phyloP scores from a whole-genome alignment of 768 basidiomycete genomes.

The Auricularia sp. region DNA sequence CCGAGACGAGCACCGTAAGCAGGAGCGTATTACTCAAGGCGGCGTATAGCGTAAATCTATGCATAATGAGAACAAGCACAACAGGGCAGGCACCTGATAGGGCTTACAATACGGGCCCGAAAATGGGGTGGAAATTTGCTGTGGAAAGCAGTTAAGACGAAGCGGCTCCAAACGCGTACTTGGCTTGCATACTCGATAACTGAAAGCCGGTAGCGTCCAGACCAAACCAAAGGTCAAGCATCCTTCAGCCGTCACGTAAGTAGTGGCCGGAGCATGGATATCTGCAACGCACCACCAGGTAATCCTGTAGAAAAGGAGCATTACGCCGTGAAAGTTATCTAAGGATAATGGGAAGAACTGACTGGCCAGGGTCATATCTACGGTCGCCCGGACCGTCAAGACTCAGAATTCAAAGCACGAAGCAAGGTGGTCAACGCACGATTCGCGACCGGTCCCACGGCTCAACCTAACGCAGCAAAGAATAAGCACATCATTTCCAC shows the following conservation, averaged over 20 bases:
- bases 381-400: not conserved
- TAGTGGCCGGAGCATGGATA: not conserved
- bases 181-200: constrained; percentile 45
- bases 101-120: constrained; percentile 73
- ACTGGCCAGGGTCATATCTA: not conserved
- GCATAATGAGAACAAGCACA: not conserved
- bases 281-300: not conserved
- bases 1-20: constrained; percentile 79
- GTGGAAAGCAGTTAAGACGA: constrained; percentile 3
- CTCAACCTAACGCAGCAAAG: constrained; percentile 1
- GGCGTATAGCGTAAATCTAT: constrained; percentile 65
- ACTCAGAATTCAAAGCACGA: not conserved
- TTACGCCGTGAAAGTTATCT: constrained; percentile 17
- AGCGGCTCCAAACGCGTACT: not conserved
- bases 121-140: constrained; percentile 73
- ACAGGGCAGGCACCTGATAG: not conserved
- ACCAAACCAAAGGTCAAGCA: constrained; percentile 89
- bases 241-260: constrained; percentile 30
- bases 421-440: not conserved
- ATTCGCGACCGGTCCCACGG: constrained; percentile 1
- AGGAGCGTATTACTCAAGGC: constrained; percentile 88
- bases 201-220: constrained; percentile 84
- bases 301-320: constrained; percentile 24
- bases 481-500: not conserved
- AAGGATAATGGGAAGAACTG: not conserved